Conservation (phyloP, 768 basidiomycete genomes). For the Boletus huronensis region DNA sequence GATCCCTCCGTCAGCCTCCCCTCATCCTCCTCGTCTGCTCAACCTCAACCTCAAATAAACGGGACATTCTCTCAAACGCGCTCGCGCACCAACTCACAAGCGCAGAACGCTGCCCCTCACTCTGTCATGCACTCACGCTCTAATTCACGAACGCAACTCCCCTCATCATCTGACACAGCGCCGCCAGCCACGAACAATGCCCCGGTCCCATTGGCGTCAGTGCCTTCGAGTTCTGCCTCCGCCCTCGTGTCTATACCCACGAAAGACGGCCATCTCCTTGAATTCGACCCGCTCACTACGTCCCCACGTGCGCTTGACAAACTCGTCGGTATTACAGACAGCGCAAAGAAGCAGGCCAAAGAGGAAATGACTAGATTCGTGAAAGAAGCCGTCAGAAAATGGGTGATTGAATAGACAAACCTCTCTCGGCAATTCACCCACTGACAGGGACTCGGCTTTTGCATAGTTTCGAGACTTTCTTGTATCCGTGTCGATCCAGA, state of each 20-base stretch:
- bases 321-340: slow-evolving; percentile 73
- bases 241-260: slow-evolving; percentile 77
- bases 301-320: slow-evolving; percentile 70
- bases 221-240: slow-evolving; percentile 33
- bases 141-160: slow-evolving; percentile 33
- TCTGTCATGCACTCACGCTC: slow-evolving; percentile 38
- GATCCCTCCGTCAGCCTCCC: slow-evolving; percentile 48
- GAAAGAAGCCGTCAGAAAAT: slow-evolving; percentile 70
- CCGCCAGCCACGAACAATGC: background rate
- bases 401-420: slow-evolving; percentile 51
- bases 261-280: slow-evolving; percentile 74
- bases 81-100: slow-evolving; percentile 52
- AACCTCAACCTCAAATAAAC: slow-evolving; percentile 18
- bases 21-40: slow-evolving; percentile 29
- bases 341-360: slow-evolving; percentile 79
- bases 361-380: slow-evolving; percentile 73
- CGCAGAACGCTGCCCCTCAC: slow-evolving; percentile 28
- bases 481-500: background rate
- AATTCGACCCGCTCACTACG: slow-evolving; percentile 79
- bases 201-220: background rate
- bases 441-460: background rate
- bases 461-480: slow-evolving; percentile 1
- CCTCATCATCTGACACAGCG: slow-evolving; percentile 3
- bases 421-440: background rate
- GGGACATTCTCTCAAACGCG: slow-evolving; percentile 24